Base-by-base conservation (phyloP, 2,329 filamentous ascomycete genomes). In the Aspergillus intermedius region DNA sequence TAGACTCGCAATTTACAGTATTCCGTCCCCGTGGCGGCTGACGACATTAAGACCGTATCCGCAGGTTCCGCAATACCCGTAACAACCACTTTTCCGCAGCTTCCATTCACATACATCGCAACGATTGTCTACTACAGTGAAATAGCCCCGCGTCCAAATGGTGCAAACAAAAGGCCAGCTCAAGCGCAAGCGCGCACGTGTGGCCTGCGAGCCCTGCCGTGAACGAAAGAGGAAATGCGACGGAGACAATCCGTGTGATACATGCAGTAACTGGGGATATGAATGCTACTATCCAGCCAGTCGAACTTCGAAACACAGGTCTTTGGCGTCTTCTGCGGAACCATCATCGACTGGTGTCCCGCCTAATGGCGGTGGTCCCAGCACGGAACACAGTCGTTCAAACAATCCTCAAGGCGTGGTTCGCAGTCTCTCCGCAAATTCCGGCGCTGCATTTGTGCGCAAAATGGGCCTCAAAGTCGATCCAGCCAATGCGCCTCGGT, bases 391-490 rank as follows among this genome's bases (percentile, higher is more conserved):
- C 9, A 37, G 4, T 37, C 12, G 5, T 6, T 8, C 34, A n/a
- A 37, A 1, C n/a, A 37, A 37, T 37, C n/a, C 34, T n/a, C 34
- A n/a, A 9, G 34, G n/a, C n/a, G n/a, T 19, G 34, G 7, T 37
- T 37, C 34, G 34, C 34, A 37, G 68, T 10, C 62, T 79, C 9
- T 76, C 79, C 48, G 77, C 77, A 37, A 81, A 81, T 52, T 80
- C 77, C 0, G 76, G 76, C 0, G 73, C 78, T 0, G 76, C 76
- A 0, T 81, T 81, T 54, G 70, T 78, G 3, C 64, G 76, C 39
- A 69, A 72, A n/a, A 61, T 81, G 34, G 77, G 73, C 0, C 67
- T 79, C 39, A 70, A 73, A 37, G 63, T 81, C 3, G 77, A 81
- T 57, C 74, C 77, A 0, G 71, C 70, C 4, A 74, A 74, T 51